These are phyloP conservation scores for Curvularia eragrostidis DNA, from an alignment of 2,329 filamentous ascomycete genomes.

Conservation along the genomic window DNA sequence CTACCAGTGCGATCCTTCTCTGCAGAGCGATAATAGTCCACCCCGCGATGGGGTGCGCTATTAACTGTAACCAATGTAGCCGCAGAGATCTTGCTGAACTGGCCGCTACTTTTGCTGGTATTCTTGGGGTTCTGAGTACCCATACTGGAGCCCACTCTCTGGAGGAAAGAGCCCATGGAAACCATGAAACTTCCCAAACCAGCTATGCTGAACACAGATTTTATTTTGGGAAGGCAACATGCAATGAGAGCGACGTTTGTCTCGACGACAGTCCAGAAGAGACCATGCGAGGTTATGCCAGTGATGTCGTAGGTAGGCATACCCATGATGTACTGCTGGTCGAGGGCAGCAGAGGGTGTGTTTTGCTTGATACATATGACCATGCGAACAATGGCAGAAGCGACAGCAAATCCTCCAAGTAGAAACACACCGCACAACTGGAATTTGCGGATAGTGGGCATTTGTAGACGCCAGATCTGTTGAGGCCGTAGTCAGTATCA, in stretches of 20 bases:
- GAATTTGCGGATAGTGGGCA: constrained; percentile 10
- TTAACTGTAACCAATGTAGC: constrained; percentile 5
- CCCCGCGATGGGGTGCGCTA: not conserved
- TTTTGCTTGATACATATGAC: constrained; percentile 18
- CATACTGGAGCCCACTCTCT: constrained; percentile 11
- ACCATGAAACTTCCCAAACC: constrained; percentile 5
- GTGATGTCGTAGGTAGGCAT: constrained; percentile 18
- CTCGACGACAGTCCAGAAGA: constrained; percentile 15
- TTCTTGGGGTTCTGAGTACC: constrained; percentile 6
- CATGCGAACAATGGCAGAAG: constrained; percentile 12
- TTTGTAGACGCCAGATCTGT: constrained; percentile 16
- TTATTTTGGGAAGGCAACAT: constrained; percentile 9
- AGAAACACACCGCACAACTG: constrained; percentile 14
- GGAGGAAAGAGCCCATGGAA: constrained; percentile 12
- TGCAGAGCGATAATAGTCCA: not conserved
- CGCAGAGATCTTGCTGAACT: constrained; percentile 14
- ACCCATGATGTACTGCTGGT: constrained; percentile 11
- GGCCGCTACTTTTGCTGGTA: not conserved
- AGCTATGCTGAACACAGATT: constrained; percentile 6
- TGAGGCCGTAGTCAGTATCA: not conserved
- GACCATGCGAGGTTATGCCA: constrained; percentile 13
- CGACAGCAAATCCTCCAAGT: constrained; percentile 13
- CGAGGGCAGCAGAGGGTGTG: constrained; percentile 10
- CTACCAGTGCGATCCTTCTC: constrained; percentile 3
- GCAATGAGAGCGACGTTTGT: constrained; percentile 13